These are phyloP conservation scores for Benincasa hispida DNA, from an alignment of 306 rosid genomes.

Conservation along the genomic window DNA sequence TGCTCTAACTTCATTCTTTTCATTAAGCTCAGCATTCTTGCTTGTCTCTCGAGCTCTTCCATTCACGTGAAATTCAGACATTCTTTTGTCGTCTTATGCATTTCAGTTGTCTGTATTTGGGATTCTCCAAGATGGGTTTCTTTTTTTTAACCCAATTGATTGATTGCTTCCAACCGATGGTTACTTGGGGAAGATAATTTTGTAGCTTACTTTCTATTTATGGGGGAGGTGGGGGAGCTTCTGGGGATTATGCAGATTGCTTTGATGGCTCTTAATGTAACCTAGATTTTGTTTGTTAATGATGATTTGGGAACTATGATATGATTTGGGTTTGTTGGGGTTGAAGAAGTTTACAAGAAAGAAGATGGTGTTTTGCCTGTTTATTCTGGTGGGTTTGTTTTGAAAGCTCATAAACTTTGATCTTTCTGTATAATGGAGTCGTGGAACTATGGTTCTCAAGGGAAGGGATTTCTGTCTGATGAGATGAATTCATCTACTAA, in stretches of 20 bases:
- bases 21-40: slow-evolving; percentile 5
- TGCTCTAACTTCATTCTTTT: not conserved
- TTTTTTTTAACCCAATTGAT: not conserved
- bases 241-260: not conserved
- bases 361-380: not conserved
- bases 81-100: slow-evolving; percentile 8
- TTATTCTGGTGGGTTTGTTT: slow-evolving; percentile 24
- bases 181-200: not conserved
- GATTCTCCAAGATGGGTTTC: slow-evolving; percentile 7
- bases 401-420: slow-evolving; percentile 4
- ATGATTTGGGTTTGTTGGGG: slow-evolving; percentile 2
- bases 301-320: not conserved
- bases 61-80: slow-evolving; percentile 14
- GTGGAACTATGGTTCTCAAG: slow-evolving; percentile 61
- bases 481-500: slow-evolving; percentile 32
- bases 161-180: not conserved
- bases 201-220: not conserved
- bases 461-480: slow-evolving; percentile 42
- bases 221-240: not conserved
- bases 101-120: not conserved
- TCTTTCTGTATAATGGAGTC: slow-evolving; percentile 53
- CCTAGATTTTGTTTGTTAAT: slow-evolving; percentile 1
- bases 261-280: not conserved
- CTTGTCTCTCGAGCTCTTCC: slow-evolving; percentile 2
- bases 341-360: not conserved